Base-by-base conservation (phyloP, 129 eudicot genomes). In the Pseudognaphalium luteoalbum region DNA sequence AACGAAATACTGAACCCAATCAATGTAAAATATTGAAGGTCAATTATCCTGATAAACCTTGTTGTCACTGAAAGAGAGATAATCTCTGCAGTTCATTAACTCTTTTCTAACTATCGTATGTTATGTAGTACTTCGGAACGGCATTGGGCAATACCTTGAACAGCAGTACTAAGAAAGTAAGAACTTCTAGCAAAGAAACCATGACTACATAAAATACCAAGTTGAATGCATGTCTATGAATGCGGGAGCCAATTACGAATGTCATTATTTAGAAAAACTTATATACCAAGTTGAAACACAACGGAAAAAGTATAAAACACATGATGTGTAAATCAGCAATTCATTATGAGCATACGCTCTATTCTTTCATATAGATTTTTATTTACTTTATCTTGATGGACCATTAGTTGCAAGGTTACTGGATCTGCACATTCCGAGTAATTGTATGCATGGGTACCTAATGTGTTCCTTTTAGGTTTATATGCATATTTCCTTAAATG, bases 341-440 rank as follows among this genome's bases (percentile, higher is more conserved):
- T 15, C 34, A 29, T 64, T 7, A 20, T 76, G 14, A 51, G 34
- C 35, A 65, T 22, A 73, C 14, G 11, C 47, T 35, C 33, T 35
- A 33, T 51, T 76, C 17, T 50, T 71, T 52, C 1, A 9, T 63
- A 8, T 20, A n/a, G n/a, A 42, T 54, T 33, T 32, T 5, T 54
- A 56, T 72, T 66, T 57, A 20, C 22, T 56, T 34, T 28, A 34
- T n/a, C 14, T 16, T 3, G 9, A 70, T 28, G 51, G 29, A 70
- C n/a, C 10, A 12, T 50, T 25, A 47, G 60, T 37, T 30, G 34
- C 47, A 50, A 70, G 61, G 54, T 44, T 65, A 47, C 50, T 33
- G 65, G 52, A 64, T 63, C 29, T 44, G 79, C 79, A 44, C 78
- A 65, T 65, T 33, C 35, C 7, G 25, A 51, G 37, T 37, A 51